Percentiles rank a stretch among this genome's conserved stretches.
phyloP scores from a whole-genome alignment of 306 rosid genomes.

The Neltuma alba region DNA sequence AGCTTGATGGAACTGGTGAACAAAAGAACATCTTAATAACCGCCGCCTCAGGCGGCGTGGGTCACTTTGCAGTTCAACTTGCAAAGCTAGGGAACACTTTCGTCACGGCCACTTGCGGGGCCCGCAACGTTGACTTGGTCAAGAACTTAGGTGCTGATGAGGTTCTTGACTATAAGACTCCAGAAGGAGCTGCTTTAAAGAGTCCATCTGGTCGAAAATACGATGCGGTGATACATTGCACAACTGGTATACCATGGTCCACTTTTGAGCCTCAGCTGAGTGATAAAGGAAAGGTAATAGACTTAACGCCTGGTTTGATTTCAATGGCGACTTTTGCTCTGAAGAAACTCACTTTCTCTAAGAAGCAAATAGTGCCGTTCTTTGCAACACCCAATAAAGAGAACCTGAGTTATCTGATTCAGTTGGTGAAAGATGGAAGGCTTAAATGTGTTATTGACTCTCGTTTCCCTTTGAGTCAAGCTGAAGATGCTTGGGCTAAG shows the following conservation, averaged over 20 bases:
- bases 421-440: constrained; percentile 61
- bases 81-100: constrained; percentile 67
- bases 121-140: constrained; percentile 60
- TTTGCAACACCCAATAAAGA: constrained; percentile 40
- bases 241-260: constrained; percentile 64
- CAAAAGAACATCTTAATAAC: constrained; percentile 57
- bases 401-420: constrained; percentile 48
- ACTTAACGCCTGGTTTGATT: constrained; percentile 47
- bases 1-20: constrained; percentile 62
- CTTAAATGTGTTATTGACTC: constrained; percentile 61
- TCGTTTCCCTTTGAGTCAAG: constrained; percentile 57
- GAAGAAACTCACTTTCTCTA: constrained; percentile 60
- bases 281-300: constrained; percentile 55
- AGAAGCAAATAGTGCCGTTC: constrained; percentile 57
- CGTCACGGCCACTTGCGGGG: constrained; percentile 75
- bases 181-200: constrained; percentile 58
- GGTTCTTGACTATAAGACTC: constrained; percentile 69
- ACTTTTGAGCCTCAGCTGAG: constrained; percentile 56
- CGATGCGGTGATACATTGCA: constrained; percentile 57
- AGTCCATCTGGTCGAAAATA: constrained; percentile 73
- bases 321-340: constrained; percentile 36
- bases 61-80: constrained; percentile 65
- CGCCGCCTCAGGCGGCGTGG: constrained; percentile 66
- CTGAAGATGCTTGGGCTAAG: constrained; percentile 82
- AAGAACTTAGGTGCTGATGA: constrained; percentile 72